Conservation (phyloP, 73 alveolate genomes). For the Effrenium voratum region DNA sequence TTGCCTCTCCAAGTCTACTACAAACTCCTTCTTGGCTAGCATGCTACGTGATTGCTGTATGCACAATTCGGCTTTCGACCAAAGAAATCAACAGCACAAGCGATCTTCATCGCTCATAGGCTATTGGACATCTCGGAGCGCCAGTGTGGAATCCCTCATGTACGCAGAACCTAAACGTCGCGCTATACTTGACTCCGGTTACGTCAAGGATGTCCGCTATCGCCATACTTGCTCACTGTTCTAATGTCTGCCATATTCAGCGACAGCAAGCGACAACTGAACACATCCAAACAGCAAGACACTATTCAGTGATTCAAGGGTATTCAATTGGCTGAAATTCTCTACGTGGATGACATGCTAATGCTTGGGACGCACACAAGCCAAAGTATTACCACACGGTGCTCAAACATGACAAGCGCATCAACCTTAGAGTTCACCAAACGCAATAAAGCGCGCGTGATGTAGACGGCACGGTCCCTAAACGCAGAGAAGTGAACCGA, state of each 20-base stretch:
- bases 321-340: background rate
- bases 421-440: background rate
- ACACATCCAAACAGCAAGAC: conserved; percentile 19
- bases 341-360: conserved; percentile 36
- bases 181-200: background rate
- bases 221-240: background rate
- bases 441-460: background rate
- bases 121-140: conserved; percentile 33
- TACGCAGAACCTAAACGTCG: background rate
- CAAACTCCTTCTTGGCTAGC: conserved; percentile 33
- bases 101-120: conserved; percentile 28
- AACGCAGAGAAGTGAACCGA: background rate
- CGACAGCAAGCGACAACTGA: background rate
- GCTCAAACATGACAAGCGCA: conserved; percentile 2
- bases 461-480: background rate
- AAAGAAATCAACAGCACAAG: conserved; percentile 17
- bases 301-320: background rate
- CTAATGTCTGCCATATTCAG: background rate
- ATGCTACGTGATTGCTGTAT: background rate
- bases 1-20: conserved; percentile 1
- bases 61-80: conserved; percentile 36
- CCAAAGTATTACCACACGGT: background rate
- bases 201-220: conserved; percentile 31
- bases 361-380: conserved; percentile 12
- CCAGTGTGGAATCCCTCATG: background rate